These are phyloP conservation scores for Podila verticillata DNA, from an alignment of 192 early-diverging fungal genomes.

Conservation along the genomic window DNA sequence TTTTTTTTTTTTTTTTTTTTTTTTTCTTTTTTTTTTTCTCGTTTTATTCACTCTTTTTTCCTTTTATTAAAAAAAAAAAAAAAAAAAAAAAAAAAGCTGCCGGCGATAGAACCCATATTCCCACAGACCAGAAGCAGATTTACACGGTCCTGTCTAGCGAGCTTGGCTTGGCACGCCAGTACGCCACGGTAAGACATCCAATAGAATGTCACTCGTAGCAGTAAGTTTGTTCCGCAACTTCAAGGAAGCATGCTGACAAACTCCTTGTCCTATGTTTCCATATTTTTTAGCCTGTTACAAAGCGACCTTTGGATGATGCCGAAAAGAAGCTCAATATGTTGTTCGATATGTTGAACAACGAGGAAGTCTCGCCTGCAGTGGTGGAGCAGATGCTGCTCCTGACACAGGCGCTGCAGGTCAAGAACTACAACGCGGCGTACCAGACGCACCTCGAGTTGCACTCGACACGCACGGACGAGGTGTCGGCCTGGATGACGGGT, in stretches of 20 bases:
- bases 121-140: slow-evolving; percentile 73
- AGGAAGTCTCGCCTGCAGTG: slow-evolving; percentile 70
- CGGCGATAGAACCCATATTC: slow-evolving; percentile 88
- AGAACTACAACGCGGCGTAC: slow-evolving; percentile 51
- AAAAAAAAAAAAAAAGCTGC: slow-evolving; percentile 62
- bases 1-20: too few species aligned
- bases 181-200: slow-evolving; percentile 51
- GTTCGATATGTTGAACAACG: slow-evolving; percentile 89
- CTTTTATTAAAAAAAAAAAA: slow-evolving; percentile 27
- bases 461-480: slow-evolving; percentile 46
- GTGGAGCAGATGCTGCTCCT: slow-evolving; percentile 68
- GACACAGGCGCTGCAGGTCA: slow-evolving; percentile 60
- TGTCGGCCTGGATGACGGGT: slow-evolving; percentile 50
- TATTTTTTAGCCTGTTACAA: slow-evolving; percentile 65
- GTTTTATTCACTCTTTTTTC: not conserved
- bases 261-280: not conserved
- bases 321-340: slow-evolving; percentile 81
- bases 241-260: not conserved
- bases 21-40: not conserved
- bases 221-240: not conserved
- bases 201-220: too few species aligned
- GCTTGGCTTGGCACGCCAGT: slow-evolving; percentile 61
- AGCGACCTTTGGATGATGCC: slow-evolving; percentile 83
- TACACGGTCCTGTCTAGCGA: slow-evolving; percentile 62
- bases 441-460: slow-evolving; percentile 48